Evolutionary conservation across 2,329 filamentous ascomycete genomes (phyloP), one percentile per base, ranked within the genome.

Genomic region (Xylaria sp.): DNA sequence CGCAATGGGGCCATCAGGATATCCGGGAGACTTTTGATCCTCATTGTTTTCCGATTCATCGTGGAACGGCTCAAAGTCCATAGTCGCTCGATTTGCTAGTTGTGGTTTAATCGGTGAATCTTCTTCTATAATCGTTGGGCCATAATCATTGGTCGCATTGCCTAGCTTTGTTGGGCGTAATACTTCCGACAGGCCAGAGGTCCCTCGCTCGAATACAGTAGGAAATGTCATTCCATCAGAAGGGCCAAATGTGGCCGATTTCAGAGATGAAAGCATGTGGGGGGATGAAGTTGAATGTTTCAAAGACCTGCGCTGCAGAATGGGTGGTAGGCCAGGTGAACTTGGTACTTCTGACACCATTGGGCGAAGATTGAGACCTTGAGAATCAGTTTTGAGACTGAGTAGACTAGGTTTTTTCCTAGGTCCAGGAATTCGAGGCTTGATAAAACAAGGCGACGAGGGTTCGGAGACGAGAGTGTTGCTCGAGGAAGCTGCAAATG

Each of bases 21-120:
- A 97, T 0, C 92, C 92, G 18, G 92, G 92, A 0, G 92, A 92
- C 81, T 94, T 94, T 67, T 92, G 89, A 74, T 94, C 91, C 78
- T 93, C 91, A 75, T 92, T 91, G 72, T 91, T 91, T 74, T 90
- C 88, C n/a, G 88, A 88, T 69, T 92, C 89, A 58, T 85, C 89
- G 60, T 84, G 89, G 72, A 85, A 89, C 4, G 88, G 86, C 74
- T 91, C 89, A 25, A 86, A 84, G 61, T 88, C 86, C 74, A 87
- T 86, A 12, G 84, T 85, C 9, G 83, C 83, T 64, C 88, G 83
- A 68, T 86, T 88, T n/a, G 89, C 88, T 73, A 91, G 83, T 74
- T 91, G 89, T 3, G 88, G 83, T 68, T 83, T 84, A 60, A 91
- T 89, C 2, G 88, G 86, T 2, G 87, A 89, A 18, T 85, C 83